Conservation (phyloP, 345 rosid genomes). For the Leavenworthia alabamica region DNA sequence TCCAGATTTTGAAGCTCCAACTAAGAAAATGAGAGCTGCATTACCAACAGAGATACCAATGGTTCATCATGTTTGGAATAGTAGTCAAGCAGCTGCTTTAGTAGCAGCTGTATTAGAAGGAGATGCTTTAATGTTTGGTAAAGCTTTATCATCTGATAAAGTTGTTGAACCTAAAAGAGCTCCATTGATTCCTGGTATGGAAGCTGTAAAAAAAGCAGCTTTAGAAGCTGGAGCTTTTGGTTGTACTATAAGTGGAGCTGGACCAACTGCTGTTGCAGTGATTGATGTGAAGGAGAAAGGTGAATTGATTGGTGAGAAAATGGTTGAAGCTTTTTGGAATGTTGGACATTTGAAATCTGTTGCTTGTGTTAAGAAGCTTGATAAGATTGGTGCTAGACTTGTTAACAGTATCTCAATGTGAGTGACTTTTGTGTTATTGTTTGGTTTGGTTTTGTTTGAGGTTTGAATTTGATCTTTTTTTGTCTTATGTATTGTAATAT, state of each 20-base stretch:
- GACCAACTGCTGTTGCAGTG: constrained; percentile 84
- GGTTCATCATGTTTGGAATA: constrained; percentile 85
- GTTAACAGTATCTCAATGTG: constrained; percentile 39
- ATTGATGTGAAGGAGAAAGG: constrained; percentile 47
- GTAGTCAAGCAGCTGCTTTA: constrained; percentile 76
- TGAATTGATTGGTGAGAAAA: constrained; percentile 54
- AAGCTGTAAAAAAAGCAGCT: constrained; percentile 69
- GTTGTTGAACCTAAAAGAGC: constrained; percentile 85
- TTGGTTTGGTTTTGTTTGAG: not conserved
- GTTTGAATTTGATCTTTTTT: constrained; percentile 3
- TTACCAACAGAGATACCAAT: constrained; percentile 61
- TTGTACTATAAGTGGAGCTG: constrained; percentile 89
- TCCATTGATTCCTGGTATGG: constrained; percentile 86
- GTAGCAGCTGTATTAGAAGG: constrained; percentile 70
- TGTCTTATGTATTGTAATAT: constrained; percentile 8
- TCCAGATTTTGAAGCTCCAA: constrained; percentile 85
- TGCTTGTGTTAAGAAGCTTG: constrained; percentile 57
- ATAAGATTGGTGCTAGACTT: constrained; percentile 76
- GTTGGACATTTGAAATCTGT: constrained; percentile 64
- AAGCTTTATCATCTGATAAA: constrained; percentile 65
- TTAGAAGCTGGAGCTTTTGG: constrained; percentile 75
- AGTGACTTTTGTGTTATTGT: not conserved
- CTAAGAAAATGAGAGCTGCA: constrained; percentile 90
- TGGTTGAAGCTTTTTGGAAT: constrained; percentile 72
- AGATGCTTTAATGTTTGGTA: constrained; percentile 54